phyloP scores from a whole-genome alignment of 345 rosid genomes.

The Hypericum perforatum region DNA sequence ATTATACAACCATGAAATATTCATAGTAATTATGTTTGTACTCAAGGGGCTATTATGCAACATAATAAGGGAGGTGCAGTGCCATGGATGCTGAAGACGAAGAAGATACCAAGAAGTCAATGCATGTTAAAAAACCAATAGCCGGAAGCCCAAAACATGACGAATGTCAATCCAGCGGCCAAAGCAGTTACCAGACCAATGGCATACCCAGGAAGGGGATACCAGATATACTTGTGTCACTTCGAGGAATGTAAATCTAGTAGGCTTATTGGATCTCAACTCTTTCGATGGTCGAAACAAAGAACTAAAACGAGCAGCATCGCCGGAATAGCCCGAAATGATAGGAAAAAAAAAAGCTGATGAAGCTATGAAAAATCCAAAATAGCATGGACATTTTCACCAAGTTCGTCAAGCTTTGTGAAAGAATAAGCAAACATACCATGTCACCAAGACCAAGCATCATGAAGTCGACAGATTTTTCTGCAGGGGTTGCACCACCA shows the following conservation, averaged over 20 bases:
- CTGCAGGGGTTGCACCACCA: constrained; percentile 57
- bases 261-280: constrained; percentile 60
- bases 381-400: neutral
- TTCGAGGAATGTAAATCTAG: constrained; percentile 53
- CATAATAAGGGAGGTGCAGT: too few relatives aligned
- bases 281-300: constrained; percentile 81
- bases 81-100: too few relatives aligned
- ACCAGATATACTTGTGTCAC: constrained; percentile 83
- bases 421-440: constrained; percentile 38
- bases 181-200: constrained; percentile 67
- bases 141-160: too few relatives aligned
- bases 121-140: too few relatives aligned
- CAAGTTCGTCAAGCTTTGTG: neutral
- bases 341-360: constrained; percentile 5
- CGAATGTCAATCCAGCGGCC: constrained; percentile 85
- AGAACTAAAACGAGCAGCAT: constrained; percentile 88
- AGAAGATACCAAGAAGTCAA: too few relatives aligned
- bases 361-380: neutral
- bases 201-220: constrained; percentile 85
- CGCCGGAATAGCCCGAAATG: constrained; percentile 80
- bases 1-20: too few relatives aligned
- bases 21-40: too few relatives aligned
- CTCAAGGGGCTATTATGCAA: too few relatives aligned
- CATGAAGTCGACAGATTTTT: constrained; percentile 66
- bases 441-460: constrained; percentile 99